Evolutionary conservation across 306 rosid genomes (phyloP).

Genomic region (Begonia loranthoides): DNA sequence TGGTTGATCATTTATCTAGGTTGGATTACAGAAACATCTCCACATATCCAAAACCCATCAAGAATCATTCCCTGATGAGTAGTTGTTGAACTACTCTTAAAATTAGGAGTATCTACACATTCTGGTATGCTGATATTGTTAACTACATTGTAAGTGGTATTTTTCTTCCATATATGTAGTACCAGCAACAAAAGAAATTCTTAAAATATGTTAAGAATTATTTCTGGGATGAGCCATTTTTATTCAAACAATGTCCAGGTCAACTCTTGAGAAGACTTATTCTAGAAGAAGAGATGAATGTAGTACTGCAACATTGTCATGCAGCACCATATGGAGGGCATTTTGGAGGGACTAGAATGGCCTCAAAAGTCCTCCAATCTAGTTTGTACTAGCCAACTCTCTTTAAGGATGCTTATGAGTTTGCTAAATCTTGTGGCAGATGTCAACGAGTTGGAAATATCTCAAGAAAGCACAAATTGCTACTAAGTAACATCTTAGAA

Average conservation of each 20-base stretch:
- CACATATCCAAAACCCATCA: too few species aligned
- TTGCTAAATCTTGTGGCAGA: background rate
- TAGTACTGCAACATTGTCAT: background rate
- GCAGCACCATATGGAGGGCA: background rate
- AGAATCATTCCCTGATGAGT: too few species aligned
- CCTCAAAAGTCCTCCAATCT: background rate
- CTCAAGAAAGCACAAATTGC: background rate
- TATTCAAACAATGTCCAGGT: background rate
- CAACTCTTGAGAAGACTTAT: background rate
- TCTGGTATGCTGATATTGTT: background rate
- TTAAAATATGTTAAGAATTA: background rate
- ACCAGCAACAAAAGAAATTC: background rate
- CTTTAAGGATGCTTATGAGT: background rate
- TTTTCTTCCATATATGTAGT: too few species aligned
- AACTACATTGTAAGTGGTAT: background rate
- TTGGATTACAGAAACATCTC: background rate
- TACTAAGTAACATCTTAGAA: background rate
- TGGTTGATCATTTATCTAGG: background rate
- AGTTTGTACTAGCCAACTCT: constrained; percentile 1
- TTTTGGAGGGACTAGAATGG: background rate
- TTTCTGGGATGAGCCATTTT: background rate
- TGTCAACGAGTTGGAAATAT: background rate
- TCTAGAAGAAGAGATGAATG: background rate
- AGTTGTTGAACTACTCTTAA: too few species aligned
- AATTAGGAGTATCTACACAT: too few species aligned